Evolutionary conservation across 2,329 filamentous ascomycete genomes (phyloP), one percentile per base, ranked within the genome.

Genomic region (Apiospora phragmitis): DNA sequence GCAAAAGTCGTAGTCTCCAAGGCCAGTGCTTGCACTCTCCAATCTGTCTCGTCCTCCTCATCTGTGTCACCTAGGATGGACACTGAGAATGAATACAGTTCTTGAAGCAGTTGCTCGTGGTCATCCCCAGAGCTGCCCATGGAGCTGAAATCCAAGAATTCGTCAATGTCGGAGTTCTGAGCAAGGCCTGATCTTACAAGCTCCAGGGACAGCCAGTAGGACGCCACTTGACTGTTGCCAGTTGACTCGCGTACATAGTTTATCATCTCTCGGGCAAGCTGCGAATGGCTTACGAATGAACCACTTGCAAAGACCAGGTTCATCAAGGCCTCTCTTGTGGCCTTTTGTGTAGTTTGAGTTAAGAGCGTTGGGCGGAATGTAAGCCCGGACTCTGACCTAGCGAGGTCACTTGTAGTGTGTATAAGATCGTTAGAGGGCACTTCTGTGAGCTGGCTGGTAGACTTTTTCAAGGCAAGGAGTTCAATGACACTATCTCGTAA

Each of bases 1-100:
- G 94, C 91, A 70, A 95, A 88, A 0, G 94, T 91, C 8, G 95
- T 85, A 1, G 92, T 88, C 79, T 98, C 95, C 1, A 99, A 82
- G 0, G 95, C 92, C 43, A 98, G 86, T 1, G 94, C 93, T 78
- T 92, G 89, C 26, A 94, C 80, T 42, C 91, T 89, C 92, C 93
- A 94, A 76, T 96, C 91, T 0, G 78, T 70, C 1, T 84, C 80
- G 12, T 82, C 79, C 1, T 83, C 78, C 67, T 90, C 87, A 0
- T 82, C 83, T 71, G 88, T 83, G 0, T 87, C 85, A 26, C 88
- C 85, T 3, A 96, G 81, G 0, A 91, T 79, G 1, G 87, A 85
- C 1, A 94, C 85, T 0, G 94, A 91, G 67, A 91, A 90, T 1
- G 89, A 85, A 77, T 94, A 94, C 0, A 96, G 78, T 70, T 94